Conservation (phyloP, 352 stramenopile genomes). For the Phytophthora tubulina region DNA sequence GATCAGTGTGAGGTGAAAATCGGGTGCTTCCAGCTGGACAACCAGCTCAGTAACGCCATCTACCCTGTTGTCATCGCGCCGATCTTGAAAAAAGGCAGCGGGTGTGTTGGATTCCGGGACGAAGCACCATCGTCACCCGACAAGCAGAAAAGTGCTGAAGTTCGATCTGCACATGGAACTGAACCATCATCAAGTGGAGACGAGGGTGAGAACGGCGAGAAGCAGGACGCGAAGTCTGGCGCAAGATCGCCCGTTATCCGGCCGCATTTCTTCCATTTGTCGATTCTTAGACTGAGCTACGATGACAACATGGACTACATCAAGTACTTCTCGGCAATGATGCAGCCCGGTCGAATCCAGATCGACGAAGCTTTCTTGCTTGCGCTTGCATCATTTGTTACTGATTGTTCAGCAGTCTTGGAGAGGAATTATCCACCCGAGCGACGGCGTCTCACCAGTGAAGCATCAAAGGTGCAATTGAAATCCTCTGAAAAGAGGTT, state of each 20-base stretch:
- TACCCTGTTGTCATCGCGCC: constrained; percentile 89
- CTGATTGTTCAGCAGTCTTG: constrained; percentile 26
- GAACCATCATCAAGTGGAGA: constrained; percentile 27
- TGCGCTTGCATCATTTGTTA: constrained; percentile 37
- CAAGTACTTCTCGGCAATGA: constrained; percentile 87
- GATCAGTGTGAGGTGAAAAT: constrained; percentile 88
- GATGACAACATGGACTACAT: constrained; percentile 89
- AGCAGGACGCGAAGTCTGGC: constrained; percentile 30
- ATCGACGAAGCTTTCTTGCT: constrained; percentile 48
- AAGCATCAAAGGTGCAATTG: constrained; percentile 30
- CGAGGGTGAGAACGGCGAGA: constrained; percentile 15
- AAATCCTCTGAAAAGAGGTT: constrained; percentile 36
- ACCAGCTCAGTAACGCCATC: constrained; percentile 75
- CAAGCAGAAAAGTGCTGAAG: constrained; percentile 43
- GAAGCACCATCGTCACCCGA: constrained; percentile 20
- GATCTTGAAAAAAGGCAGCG: constrained; percentile 52
- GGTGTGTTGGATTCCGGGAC: constrained; percentile 36
- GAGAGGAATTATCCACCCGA: constrained; percentile 38
- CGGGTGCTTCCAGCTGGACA: constrained; percentile 85
- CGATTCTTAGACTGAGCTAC: constrained; percentile 79
- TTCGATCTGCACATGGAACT: constrained; percentile 33
- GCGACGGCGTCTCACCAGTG: constrained; percentile 34
- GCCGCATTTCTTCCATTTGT: constrained; percentile 79
- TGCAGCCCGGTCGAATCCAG: constrained; percentile 63
- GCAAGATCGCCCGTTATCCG: constrained; percentile 19